Percentiles rank a stretch among this genome's conserved stretches.
Conservation (phyloP, 805 yeast genomes). For the Candida endomychidarum region DNA sequence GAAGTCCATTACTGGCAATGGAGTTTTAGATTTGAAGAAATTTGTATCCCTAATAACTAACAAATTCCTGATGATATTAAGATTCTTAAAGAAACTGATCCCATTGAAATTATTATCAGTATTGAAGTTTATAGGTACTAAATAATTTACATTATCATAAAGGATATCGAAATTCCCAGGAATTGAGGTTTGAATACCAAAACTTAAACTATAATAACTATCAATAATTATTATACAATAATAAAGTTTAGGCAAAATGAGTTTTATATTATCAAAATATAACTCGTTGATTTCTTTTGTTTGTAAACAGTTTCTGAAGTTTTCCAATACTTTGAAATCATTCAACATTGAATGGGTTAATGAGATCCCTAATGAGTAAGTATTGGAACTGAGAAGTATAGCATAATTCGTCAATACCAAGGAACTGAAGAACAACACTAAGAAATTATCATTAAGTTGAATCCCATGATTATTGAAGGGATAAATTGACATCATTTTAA, state of each 20-base stretch:
- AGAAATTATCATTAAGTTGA: conserved; percentile 24
- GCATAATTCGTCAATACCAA: conserved; percentile 50
- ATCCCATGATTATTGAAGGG: conserved; percentile 28
- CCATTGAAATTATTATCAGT: conserved; percentile 6
- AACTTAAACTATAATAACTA: conserved; percentile 29
- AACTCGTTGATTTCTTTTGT: conserved; percentile 11
- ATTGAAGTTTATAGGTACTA: conserved; percentile 18
- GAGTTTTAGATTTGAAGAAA: neutral
- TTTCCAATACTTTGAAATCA: conserved; percentile 54
- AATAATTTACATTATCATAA: conserved; percentile 13
- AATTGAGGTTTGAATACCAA: conserved; percentile 29
- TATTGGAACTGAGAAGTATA: conserved; percentile 58
- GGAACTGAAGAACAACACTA: conserved; percentile 29
- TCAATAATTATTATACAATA: conserved; percentile 45
- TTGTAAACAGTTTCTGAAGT: conserved; percentile 39
- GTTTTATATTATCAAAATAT: conserved; percentile 25
- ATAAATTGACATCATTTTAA: conserved; percentile 34
- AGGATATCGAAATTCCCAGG: conserved; percentile 10
- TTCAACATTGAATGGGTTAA: conserved; percentile 53
- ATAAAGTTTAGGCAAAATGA: conserved; percentile 45
- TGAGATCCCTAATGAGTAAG: conserved; percentile 57
- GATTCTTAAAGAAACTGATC: conserved; percentile 15
- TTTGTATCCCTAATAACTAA: conserved; percentile 17
- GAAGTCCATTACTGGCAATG: conserved; percentile 17
- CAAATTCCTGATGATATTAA: conserved; percentile 16